phyloP scores from a whole-genome alignment of 129 eudicot species.

The Chrysanthemum seticuspe region DNA sequence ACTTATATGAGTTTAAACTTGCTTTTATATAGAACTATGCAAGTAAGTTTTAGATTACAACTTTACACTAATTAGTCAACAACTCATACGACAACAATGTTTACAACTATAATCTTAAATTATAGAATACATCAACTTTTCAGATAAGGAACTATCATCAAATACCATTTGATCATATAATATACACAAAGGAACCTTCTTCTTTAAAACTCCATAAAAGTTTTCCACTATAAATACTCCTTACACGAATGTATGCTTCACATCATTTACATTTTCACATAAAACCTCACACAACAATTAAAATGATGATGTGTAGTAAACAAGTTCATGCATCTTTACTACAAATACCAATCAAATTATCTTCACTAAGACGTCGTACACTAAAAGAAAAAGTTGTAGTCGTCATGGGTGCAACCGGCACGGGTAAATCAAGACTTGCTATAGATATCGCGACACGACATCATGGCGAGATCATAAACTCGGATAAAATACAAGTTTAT shows the following conservation, averaged over 20 bases:
- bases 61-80: no score
- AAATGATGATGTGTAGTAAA: slow-evolving; percentile 44
- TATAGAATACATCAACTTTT: neutral
- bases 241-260: slow-evolving; percentile 10
- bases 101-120: neutral
- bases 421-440: slow-evolving; percentile 79
- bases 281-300: slow-evolving; percentile 15
- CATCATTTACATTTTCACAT: neutral
- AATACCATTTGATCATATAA: slow-evolving; percentile 8
- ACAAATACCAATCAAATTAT: slow-evolving; percentile 37
- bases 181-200: slow-evolving; percentile 30
- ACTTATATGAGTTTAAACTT: no score
- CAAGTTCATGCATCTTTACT: slow-evolving; percentile 39
- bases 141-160: slow-evolving; percentile 4
- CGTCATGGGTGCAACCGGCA: slow-evolving; percentile 90
- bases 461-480: slow-evolving; percentile 66
- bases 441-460: slow-evolving; percentile 66
- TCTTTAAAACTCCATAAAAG: neutral
- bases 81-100: no score
- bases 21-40: no score
- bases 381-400: slow-evolving; percentile 71
- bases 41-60: no score
- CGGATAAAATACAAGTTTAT: slow-evolving; percentile 88
- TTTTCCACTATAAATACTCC: slow-evolving; percentile 29
- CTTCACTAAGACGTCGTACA: slow-evolving; percentile 28